A percentile compares a stretch with the other conserved stretches of the same genome.
These are phyloP conservation scores for Physcomitrellopsis africana DNA, from an alignment of 225 moss, liverwort and hornwort species.

Conservation along the genomic window DNA sequence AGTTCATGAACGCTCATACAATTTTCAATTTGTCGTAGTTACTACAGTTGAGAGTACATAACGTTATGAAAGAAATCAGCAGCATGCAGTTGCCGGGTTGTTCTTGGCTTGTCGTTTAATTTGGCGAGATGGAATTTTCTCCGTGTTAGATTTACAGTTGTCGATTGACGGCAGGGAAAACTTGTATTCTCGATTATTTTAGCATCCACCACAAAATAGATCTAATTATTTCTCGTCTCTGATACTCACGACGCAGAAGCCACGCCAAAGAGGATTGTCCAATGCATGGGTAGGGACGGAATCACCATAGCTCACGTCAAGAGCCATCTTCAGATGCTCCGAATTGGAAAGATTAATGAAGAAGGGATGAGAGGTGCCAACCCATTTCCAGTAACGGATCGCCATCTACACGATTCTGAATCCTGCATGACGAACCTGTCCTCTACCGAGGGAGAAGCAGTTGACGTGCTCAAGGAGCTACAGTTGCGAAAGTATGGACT, in stretches of 20 bases:
- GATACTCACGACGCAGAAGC: conserved; percentile 41
- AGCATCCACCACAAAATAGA: not conserved
- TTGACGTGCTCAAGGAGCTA: no score
- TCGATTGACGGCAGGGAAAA: not conserved
- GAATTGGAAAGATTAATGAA: no score
- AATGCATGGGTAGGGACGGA: conserved; percentile 56
- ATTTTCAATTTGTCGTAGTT: not conserved
- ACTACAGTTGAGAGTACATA: not conserved
- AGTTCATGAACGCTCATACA: conserved; percentile 27
- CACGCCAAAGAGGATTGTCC: conserved; percentile 66
- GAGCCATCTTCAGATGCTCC: conserved; percentile 59
- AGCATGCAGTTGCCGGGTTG: not conserved
- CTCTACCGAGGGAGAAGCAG: no score
- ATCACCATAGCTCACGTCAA: conserved; percentile 73
- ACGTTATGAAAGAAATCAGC: not conserved
- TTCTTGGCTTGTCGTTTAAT: no score
- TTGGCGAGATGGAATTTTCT: not conserved
- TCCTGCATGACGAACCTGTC: no score
- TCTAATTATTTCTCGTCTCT: not conserved
- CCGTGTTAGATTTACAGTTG: not conserved
- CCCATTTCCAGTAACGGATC: no score
- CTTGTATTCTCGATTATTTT: not conserved
- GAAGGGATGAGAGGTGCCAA: no score
- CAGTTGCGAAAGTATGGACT: no score
- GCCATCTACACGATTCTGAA: no score